These are phyloP conservation scores for Dendrobium nobile DNA, from an alignment of 106 monocot species.

Conservation along the genomic window DNA sequence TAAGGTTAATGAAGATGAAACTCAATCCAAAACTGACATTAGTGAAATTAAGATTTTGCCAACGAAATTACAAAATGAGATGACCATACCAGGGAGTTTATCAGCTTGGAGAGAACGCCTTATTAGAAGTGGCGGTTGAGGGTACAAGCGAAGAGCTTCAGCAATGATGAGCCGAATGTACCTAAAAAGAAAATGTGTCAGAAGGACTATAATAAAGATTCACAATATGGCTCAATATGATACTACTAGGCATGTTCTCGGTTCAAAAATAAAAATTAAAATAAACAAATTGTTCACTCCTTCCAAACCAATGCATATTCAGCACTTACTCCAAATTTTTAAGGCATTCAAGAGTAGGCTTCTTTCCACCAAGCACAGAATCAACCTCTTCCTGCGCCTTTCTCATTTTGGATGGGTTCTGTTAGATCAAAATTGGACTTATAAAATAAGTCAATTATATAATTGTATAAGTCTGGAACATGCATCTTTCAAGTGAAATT, in stretches of 20 bases:
- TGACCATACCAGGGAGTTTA: slow-evolving; percentile 62
- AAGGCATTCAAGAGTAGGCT: slow-evolving; percentile 45
- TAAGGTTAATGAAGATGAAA: not conserved
- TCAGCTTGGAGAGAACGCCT: slow-evolving; percentile 76
- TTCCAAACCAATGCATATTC: not conserved
- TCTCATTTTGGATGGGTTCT: slow-evolving; percentile 90
- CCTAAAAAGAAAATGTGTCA: slow-evolving; percentile 30
- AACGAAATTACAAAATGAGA: slow-evolving; percentile 4
- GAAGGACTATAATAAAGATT: not conserved
- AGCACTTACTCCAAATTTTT: slow-evolving; percentile 68
- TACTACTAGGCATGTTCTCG: not conserved
- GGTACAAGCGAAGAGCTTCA: slow-evolving; percentile 88
- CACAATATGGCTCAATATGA: not conserved
- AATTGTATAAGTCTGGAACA: not conserved
- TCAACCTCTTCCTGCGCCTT: slow-evolving; percentile 88
- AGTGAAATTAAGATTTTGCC: not conserved
- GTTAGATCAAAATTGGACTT: slow-evolving; percentile 7
- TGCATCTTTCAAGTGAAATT: not conserved
- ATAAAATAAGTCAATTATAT: not conserved
- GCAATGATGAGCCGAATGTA: slow-evolving; percentile 76
- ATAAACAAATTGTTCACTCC: not conserved
- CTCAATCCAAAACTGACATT: not conserved
- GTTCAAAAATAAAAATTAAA: slow-evolving; percentile 1
- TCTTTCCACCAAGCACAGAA: slow-evolving; percentile 50
- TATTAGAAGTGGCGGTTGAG: slow-evolving; percentile 91